Evolutionary conservation across 1,284 basidiomycete genomes (phyloP).

Genomic region (Ustilago shanxiensis): DNA sequence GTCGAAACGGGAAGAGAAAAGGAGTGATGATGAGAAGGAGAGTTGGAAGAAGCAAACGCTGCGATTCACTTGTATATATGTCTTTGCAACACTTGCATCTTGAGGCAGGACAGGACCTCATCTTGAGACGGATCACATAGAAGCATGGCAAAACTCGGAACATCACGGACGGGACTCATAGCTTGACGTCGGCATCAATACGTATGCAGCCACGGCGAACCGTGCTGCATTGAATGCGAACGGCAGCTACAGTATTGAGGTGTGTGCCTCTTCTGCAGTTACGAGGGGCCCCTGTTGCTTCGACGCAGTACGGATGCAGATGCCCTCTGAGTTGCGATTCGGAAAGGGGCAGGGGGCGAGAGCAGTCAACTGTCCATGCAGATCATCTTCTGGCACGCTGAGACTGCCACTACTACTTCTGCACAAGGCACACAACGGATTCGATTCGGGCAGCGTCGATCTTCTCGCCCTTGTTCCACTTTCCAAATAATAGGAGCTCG

Average conservation of each 20-base stretch:
- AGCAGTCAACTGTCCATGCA: neutral
- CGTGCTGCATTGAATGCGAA: conserved; percentile 8
- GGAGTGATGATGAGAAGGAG: conserved; percentile 15
- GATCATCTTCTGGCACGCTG: neutral
- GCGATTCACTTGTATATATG: conserved; percentile 39
- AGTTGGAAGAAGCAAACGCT: conserved; percentile 2
- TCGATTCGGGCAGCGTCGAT: conserved; percentile 13
- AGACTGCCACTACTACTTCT: neutral
- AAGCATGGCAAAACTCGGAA: conserved; percentile 20
- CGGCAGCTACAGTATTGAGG: neutral
- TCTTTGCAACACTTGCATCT: conserved; percentile 44
- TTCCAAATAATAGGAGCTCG: neutral
- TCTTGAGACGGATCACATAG: neutral
- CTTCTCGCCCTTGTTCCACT: conserved; percentile 7
- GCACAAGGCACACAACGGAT: neutral
- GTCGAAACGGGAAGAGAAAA: neutral
- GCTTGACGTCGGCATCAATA: conserved; percentile 15
- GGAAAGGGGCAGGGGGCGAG: neutral
- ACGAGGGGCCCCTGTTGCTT: neutral
- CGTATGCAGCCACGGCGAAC: neutral
- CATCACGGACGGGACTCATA: conserved; percentile 25
- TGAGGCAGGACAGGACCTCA: neutral
- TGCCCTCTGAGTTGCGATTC: neutral
- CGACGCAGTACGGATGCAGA: too few relatives aligned
- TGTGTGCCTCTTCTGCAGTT: neutral